phyloP scores from a whole-genome alignment of 139 green algal genomes.

The Chlamydomonas sp. region DNA sequence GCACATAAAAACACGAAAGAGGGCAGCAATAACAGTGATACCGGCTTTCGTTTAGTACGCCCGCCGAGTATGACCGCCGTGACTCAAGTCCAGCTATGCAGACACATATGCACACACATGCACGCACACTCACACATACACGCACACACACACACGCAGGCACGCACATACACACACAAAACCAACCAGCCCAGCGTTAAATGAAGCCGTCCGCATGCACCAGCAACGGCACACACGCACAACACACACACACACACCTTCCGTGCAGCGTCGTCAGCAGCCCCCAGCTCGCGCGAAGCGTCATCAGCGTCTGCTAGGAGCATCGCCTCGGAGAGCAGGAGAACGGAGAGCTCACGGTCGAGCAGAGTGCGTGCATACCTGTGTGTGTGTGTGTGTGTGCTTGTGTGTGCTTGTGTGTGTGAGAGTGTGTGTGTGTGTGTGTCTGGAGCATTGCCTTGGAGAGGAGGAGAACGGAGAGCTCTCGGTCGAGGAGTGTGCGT shows the following conservation, averaged over 20 bases:
- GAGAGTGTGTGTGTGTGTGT: neutral
- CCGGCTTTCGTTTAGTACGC: too few species aligned
- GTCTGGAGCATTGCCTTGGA: neutral
- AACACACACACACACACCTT: neutral
- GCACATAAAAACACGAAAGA: too few species aligned
- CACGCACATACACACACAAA: neutral
- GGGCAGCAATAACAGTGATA: too few species aligned
- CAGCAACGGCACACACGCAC: neutral
- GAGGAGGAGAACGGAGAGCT: slow-evolving; percentile 48
- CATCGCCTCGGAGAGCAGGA: slow-evolving; percentile 64
- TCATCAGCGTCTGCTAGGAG: slow-evolving; percentile 46
- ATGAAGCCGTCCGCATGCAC: neutral
- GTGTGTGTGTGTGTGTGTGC: slow-evolving; percentile 6
- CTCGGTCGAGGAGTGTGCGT: slow-evolving; percentile 55
- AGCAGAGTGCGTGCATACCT: slow-evolving; percentile 60
- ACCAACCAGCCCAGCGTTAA: neutral
- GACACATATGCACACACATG: too few species aligned
- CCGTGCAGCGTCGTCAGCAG: slow-evolving; percentile 43
- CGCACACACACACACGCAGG: too few species aligned
- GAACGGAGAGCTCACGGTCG: slow-evolving; percentile 54
- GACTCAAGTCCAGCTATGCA: too few species aligned
- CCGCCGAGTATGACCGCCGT: too few species aligned
- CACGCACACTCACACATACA: too few species aligned
- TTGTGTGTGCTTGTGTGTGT: neutral
- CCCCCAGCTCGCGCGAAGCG: slow-evolving; percentile 27